Conservation (phyloP, 352 stramenopile genomes). For the Halophytophthora batemanensis region DNA sequence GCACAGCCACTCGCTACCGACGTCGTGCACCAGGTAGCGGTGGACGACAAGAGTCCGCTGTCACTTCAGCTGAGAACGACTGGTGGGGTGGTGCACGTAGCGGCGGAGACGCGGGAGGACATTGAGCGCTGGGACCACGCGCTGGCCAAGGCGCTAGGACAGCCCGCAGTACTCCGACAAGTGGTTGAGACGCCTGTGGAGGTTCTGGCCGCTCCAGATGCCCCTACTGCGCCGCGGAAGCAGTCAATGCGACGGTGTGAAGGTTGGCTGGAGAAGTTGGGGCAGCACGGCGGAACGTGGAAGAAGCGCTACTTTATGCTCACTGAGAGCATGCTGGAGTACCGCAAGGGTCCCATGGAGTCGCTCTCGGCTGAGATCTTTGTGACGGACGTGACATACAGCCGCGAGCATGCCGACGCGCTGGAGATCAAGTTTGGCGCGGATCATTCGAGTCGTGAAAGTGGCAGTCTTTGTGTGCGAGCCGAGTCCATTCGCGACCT, state of each 20-base stretch:
- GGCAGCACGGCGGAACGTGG: slow-evolving; percentile 43
- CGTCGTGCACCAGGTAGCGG: slow-evolving; percentile 22
- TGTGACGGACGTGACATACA: slow-evolving; percentile 50
- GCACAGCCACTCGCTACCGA: slow-evolving; percentile 25
- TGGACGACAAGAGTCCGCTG: slow-evolving; percentile 19
- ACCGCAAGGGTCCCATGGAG: slow-evolving; percentile 53
- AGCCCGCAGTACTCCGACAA: slow-evolving; percentile 12
- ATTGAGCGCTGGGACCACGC: slow-evolving; percentile 28
- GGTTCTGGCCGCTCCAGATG: slow-evolving; percentile 11
- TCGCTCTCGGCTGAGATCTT: slow-evolving; percentile 41
- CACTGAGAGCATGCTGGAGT: slow-evolving; percentile 52
- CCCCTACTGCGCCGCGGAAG: slow-evolving; percentile 14
- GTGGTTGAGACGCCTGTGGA: slow-evolving; percentile 6
- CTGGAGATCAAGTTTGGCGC: slow-evolving; percentile 57
- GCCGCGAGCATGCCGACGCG: slow-evolving; percentile 23
- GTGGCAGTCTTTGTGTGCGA: slow-evolving; percentile 36
- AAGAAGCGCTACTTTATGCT: slow-evolving; percentile 64
- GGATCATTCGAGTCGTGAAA: slow-evolving; percentile 26
- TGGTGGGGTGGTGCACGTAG: slow-evolving; percentile 11
- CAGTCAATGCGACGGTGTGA: slow-evolving; percentile 30
- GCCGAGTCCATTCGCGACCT: slow-evolving; percentile 40
- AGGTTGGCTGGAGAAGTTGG: slow-evolving; percentile 64
- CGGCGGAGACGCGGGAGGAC: slow-evolving; percentile 27
- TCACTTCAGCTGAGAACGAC: slow-evolving; percentile 13
- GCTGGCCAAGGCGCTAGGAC: slow-evolving; percentile 19